Base-by-base conservation (phyloP, 345 rosid genomes). In the Aethionema arabicum region DNA sequence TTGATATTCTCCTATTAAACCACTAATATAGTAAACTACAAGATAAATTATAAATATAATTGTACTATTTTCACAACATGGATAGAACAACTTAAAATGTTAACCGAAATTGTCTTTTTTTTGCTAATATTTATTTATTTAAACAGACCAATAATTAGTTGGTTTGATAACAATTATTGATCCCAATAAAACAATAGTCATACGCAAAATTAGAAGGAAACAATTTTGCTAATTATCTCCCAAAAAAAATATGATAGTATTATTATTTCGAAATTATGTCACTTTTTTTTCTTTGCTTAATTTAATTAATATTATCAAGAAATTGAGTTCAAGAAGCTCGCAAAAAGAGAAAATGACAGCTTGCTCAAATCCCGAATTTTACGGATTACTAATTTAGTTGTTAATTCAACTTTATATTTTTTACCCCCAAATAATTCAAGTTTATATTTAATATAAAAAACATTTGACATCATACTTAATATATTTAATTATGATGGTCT, bases 261-360 rank as follows among this genome's bases (percentile, higher is more conserved):
- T n/a, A n/a, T n/a, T 50, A 48, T 42, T 59, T 21, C 45, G 39
- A 59, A 58, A 58, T n/a, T 51, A 58, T 33, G 15, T 32, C 16
- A 40, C 44, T 67, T 50, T 29, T 40, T 36, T 6, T 49, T 40
- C n/a, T 36, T 48, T 13, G 44, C n/a, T n/a, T n/a, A n/a, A n/a
- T n/a, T n/a, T n/a, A n/a, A n/a, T n/a, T n/a, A n/a, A n/a, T n/a
- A n/a, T n/a, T n/a, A n/a, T n/a, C n/a, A n/a, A n/a, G n/a, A n/a
- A n/a, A n/a, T n/a, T 37, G 39, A 29, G 63, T 31, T 56, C 45
- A 56, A n/a, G 43, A 57, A 49, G 71, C 58, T 66, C 63, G 70
- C 33, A 50, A 32, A 58, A 58, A 32, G 71, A 41, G 37, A 10
- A 10, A 37, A 59, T 52, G 51, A 59, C 59, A 58, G 10, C 72